phyloP scores from a whole-genome alignment of 805 yeast species.

The Priceomyces fermenticarens region DNA sequence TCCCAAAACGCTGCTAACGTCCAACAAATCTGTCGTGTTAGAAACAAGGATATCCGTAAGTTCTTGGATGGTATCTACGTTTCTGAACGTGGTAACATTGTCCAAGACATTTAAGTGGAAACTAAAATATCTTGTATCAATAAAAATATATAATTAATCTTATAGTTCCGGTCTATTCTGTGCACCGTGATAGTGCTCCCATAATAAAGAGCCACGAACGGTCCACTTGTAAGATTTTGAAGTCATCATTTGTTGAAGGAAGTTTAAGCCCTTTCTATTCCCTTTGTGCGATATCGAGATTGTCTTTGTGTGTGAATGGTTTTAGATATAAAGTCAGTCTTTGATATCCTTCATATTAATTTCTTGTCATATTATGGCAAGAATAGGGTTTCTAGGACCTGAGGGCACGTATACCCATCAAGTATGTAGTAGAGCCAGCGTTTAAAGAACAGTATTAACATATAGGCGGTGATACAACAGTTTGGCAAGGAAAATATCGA shows the following conservation, averaged over 20 bases:
- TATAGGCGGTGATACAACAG: slow-evolving; percentile 48
- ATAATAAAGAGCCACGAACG: slow-evolving; percentile 48
- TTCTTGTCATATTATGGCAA: slow-evolving; percentile 10
- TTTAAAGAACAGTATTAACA: neutral
- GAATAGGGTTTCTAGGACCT: slow-evolving; percentile 83
- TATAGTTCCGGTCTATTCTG: slow-evolving; percentile 18
- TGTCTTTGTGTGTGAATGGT: too few species aligned
- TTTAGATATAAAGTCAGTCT: too few species aligned
- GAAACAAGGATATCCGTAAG: slow-evolving; percentile 99
- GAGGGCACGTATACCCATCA: slow-evolving; percentile 92
- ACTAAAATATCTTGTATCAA: slow-evolving; percentile 15
- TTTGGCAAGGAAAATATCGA: slow-evolving; percentile 34
- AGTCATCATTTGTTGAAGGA: too few species aligned
- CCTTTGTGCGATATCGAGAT: too few species aligned
- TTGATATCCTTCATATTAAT: too few species aligned
- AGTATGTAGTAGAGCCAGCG: slow-evolving; percentile 32
- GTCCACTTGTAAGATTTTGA: slow-evolving; percentile 28
- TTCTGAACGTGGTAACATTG: slow-evolving; percentile 89
- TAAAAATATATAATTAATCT: slow-evolving; percentile 15
- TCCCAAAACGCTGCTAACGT: slow-evolving; percentile 98
- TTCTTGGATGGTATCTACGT: slow-evolving; percentile 99
- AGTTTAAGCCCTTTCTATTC: too few species aligned
- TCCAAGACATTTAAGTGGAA: slow-evolving; percentile 48
- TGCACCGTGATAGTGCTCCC: slow-evolving; percentile 37
- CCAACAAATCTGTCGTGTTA: slow-evolving; percentile 96